Conservation (phyloP, 192 early-diverging fungal species). For the Allomyces arbusculus region DNA sequence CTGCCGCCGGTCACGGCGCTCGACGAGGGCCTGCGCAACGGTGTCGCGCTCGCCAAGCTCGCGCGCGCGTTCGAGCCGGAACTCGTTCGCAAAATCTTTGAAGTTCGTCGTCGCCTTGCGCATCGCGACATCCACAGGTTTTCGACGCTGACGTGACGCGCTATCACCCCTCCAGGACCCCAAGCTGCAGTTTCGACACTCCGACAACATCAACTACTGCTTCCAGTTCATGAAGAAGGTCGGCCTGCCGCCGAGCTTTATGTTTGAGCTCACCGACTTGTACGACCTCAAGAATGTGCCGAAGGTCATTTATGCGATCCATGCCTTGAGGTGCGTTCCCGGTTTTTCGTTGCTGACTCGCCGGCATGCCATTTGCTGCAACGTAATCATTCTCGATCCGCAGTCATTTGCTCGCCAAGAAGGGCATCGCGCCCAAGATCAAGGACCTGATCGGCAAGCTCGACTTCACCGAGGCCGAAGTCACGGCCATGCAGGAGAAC, state of each 20-base stretch:
- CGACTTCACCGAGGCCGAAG: slow-evolving; percentile 56
- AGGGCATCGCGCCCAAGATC: slow-evolving; percentile 69
- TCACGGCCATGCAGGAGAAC: slow-evolving; percentile 48
- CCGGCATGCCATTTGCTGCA: background rate
- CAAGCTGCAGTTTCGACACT: slow-evolving; percentile 77
- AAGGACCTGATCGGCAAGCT: slow-evolving; percentile 82
- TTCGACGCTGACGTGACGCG: background rate
- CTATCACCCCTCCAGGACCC: slow-evolving; percentile 23
- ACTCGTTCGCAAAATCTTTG: slow-evolving; percentile 70
- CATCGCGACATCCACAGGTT: too few relatives aligned
- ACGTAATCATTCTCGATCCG: background rate
- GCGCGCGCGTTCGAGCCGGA: slow-evolving; percentile 63
- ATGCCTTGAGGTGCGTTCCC: slow-evolving; percentile 54
- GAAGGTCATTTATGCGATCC: slow-evolving; percentile 95
- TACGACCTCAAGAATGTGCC: slow-evolving; percentile 99
- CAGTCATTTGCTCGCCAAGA: slow-evolving; percentile 67
- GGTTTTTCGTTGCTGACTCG: background rate
- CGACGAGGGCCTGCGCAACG: slow-evolving; percentile 83
- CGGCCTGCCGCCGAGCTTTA: slow-evolving; percentile 65
- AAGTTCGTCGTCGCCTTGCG: slow-evolving; percentile 10
- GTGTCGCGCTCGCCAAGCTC: slow-evolving; percentile 75
- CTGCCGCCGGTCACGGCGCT: slow-evolving; percentile 55
- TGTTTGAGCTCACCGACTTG: slow-evolving; percentile 91
- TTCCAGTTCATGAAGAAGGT: slow-evolving; percentile 58
- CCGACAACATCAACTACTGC: slow-evolving; percentile 95